phyloP scores from a whole-genome alignment of 1,284 basidiomycete species.

The Boletellus deceptivus region DNA sequence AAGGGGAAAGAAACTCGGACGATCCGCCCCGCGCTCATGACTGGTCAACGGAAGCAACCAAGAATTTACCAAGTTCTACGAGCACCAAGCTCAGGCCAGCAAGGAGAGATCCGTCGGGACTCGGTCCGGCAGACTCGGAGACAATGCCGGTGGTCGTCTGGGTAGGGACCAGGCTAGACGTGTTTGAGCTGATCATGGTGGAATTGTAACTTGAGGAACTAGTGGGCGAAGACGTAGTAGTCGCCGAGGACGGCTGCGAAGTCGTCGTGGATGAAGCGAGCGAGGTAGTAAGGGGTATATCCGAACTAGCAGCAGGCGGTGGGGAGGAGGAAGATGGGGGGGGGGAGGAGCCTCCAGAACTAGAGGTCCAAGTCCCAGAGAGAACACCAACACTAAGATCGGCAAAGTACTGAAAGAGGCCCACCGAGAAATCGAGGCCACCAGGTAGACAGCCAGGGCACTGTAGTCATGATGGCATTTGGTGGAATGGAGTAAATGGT shows the following conservation, averaged over 20 bases:
- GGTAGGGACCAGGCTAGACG: slow-evolving; percentile 13
- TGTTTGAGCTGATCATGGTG: slow-evolving; percentile 12
- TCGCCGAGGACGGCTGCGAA: slow-evolving; percentile 24
- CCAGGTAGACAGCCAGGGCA: slow-evolving; percentile 51
- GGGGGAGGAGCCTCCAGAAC: slow-evolving; percentile 29
- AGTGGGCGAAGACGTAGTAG: slow-evolving; percentile 22
- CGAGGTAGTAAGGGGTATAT: slow-evolving; percentile 13
- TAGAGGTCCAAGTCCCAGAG: slow-evolving; percentile 41
- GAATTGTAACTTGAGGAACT: slow-evolving; percentile 21
- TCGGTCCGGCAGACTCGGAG: slow-evolving; percentile 8
- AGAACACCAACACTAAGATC: slow-evolving; percentile 40
- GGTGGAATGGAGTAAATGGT: not conserved
- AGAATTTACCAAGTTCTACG: slow-evolving; percentile 23
- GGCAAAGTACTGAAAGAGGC: slow-evolving; percentile 53
- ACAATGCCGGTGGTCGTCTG: slow-evolving; percentile 15
- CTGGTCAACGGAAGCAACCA: slow-evolving; percentile 9
- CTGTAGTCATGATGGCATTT: slow-evolving; percentile 22
- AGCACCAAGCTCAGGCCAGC: slow-evolving; percentile 16
- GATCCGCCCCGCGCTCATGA: not conserved
- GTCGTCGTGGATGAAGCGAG: slow-evolving; percentile 24
- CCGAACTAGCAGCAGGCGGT: slow-evolving; percentile 12
- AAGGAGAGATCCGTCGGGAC: slow-evolving; percentile 12
- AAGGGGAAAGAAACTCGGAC: not conserved
- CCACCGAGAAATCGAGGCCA: slow-evolving; percentile 33
- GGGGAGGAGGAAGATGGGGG: slow-evolving; percentile 24